Evolutionary conservation across 2,329 filamentous ascomycete genomes (phyloP).

Genomic region (Clonostachys sp.): DNA sequence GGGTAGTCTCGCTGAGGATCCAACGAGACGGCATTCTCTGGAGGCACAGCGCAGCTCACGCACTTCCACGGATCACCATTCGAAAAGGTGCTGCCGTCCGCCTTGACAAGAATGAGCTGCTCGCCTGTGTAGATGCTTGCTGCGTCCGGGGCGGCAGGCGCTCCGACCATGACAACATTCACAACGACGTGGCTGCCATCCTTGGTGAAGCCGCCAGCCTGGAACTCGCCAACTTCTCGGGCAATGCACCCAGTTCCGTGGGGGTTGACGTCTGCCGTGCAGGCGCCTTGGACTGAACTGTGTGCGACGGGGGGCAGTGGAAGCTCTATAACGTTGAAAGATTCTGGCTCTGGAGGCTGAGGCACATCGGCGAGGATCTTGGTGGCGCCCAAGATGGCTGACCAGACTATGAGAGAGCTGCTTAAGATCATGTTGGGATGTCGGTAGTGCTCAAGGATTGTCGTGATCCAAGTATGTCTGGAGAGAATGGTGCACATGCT

Average conservation of each 20-base stretch:
- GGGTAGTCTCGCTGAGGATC: constrained; percentile 27
- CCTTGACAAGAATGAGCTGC: constrained; percentile 36
- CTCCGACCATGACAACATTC: constrained; percentile 32
- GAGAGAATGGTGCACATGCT: no score
- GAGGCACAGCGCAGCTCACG: constrained; percentile 33
- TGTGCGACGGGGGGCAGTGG: constrained; percentile 27
- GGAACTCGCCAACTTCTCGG: constrained; percentile 1
- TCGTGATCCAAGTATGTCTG: no score
- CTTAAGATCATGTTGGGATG: no score
- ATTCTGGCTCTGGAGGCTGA: constrained; percentile 22
- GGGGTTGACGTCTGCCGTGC: constrained; percentile 23
- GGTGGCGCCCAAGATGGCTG: not conserved
- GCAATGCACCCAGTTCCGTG: constrained; percentile 28
- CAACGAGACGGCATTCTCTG: constrained; percentile 16
- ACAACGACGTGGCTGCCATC: constrained; percentile 36
- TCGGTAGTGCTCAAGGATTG: no score
- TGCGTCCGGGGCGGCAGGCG: constrained; percentile 27
- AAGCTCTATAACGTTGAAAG: constrained; percentile 24
- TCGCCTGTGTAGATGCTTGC: constrained; percentile 32
- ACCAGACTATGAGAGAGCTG: no score
- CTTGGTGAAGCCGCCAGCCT: constrained; percentile 23
- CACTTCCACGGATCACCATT: constrained; percentile 43
- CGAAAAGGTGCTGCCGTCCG: constrained; percentile 29
- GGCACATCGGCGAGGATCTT: not conserved
- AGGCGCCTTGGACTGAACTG: constrained; percentile 17